phyloP scores from a whole-genome alignment of 805 yeast species.

The Pichia phayaonensis region DNA sequence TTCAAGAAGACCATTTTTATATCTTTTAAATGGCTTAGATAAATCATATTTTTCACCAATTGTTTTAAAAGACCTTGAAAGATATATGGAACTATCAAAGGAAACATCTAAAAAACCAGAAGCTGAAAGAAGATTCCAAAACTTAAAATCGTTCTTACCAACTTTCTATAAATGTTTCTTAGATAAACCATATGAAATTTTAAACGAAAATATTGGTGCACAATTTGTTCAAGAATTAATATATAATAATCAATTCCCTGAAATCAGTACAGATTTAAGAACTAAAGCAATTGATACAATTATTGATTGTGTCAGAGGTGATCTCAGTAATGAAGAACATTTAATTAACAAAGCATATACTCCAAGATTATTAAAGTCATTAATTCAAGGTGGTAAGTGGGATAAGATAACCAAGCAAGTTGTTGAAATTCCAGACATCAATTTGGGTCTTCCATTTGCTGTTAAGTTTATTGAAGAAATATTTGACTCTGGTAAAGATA shows the following conservation, averaged over 20 bases:
- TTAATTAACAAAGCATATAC: conserved; percentile 65
- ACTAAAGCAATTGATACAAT: conserved; percentile 47
- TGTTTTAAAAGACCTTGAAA: conserved; percentile 49
- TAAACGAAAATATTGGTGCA: conserved; percentile 70
- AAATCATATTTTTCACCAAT: conserved; percentile 76
- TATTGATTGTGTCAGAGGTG: conserved; percentile 55
- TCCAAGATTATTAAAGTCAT: conserved; percentile 62
- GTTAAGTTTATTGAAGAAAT: conserved; percentile 35
- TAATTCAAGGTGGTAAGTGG: conserved; percentile 85
- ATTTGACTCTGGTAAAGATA: conserved; percentile 44
- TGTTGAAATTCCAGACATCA: conserved; percentile 36
- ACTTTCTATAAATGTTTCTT: conserved; percentile 48
- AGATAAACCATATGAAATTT: conserved; percentile 41
- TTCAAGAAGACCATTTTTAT: conserved; percentile 84
- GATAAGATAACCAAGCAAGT: conserved; percentile 52
- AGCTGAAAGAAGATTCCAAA: conserved; percentile 64
- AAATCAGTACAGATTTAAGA: conserved; percentile 26
- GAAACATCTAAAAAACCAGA: conserved; percentile 82
- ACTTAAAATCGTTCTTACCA: conserved; percentile 59
- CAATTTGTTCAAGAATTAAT: conserved; percentile 77
- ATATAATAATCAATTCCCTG: conserved; percentile 36
- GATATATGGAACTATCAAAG: conserved; percentile 52
- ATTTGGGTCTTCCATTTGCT: conserved; percentile 56
- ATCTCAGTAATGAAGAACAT: conserved; percentile 58
- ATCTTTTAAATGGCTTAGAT: conserved; percentile 68